Percentiles rank a stretch among this genome's conserved stretches.
Evolutionary conservation across 108 stramenopile genomes (phyloP).

Genomic region (Chaetoceros muelleri): DNA sequence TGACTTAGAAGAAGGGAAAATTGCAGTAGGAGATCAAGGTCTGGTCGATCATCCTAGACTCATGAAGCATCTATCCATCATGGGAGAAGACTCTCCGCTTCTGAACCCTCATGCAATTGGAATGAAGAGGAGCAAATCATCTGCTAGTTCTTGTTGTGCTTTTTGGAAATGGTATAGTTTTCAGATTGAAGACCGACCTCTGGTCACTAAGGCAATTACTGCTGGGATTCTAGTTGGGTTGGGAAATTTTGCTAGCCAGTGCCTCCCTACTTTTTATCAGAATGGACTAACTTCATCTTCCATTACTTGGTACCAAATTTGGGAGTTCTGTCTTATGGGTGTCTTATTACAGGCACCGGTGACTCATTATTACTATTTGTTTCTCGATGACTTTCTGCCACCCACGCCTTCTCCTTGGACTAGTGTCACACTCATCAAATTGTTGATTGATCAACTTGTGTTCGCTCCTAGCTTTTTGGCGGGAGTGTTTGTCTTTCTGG

Average conservation of each 20-base stretch:
- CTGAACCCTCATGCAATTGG: too few species aligned
- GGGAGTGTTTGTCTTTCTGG: conserved; percentile 13
- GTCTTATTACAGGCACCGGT: conserved; percentile 21
- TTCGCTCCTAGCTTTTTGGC: conserved; percentile 23
- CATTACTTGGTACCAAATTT: too few species aligned
- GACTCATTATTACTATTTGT: conserved; percentile 31
- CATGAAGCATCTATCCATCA: too few species aligned
- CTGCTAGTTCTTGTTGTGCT: too few species aligned
- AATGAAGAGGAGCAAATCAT: too few species aligned
- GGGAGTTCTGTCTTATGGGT: too few species aligned
- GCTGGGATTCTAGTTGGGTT: conserved; percentile 19
- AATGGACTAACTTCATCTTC: too few species aligned
- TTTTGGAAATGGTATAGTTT: conserved; percentile 21
- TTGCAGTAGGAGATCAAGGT: too few species aligned
- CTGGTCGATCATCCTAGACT: too few species aligned
- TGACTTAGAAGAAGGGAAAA: too few species aligned
- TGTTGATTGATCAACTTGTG: conserved; percentile 26
- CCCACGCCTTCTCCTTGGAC: conserved; percentile 27
- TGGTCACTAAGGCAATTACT: conserved; percentile 27
- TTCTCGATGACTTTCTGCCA: conserved; percentile 21
- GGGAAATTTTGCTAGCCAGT: conserved; percentile 16
- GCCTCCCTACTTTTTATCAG: too few species aligned
- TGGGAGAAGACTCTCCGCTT: too few species aligned
- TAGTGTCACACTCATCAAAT: conserved; percentile 17
- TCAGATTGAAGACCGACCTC: conserved; percentile 8